Evolutionary conservation across 768 basidiomycete species (phyloP), one percentile per base, ranked within the genome.

Genomic region (Tulasnella sp.): DNA sequence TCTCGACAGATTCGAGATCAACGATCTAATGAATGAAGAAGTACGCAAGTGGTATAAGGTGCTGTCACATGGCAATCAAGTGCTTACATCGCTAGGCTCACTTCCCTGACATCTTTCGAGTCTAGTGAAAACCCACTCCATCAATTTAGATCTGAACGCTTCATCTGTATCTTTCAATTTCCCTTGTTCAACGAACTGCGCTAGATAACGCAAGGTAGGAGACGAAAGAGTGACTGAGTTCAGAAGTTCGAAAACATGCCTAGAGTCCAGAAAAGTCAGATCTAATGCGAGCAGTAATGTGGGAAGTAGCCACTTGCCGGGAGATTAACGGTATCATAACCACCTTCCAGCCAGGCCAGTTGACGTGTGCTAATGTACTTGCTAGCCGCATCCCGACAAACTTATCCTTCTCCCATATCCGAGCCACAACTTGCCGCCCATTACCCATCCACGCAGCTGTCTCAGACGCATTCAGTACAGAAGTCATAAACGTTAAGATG

Each of bases 271-370:
- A 35, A 35, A 35, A 12, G 19, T 19, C 34, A 35, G 34, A 35
- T 19, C 12, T 35, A 12, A 35, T 12, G 19, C 34, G 12, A 12
- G 34, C 12, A 35, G 9, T 20, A 22, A 42, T 42, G 24, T 9
- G 20, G 40, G 9, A 20, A 42, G 40, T 16, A 9, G 46, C n/a
- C 12, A 37, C 46, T 48, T 13, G 53, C 55, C 54, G 34, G 16
- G 77, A 58, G n/a, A 85, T 59, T 10, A 70, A 63, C 1, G 83
- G 80, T 2, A 80, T 60, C 12, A 74, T 81, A 8, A 86, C 62
- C 28, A 76, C 67, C 61, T 78, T 83, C 83, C 83, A 88, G 2
- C 83, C 86, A 16, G 76, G 76, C 82, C 84, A 89, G 0, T 69
- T 70, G 4, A 79, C 64, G 42, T 81, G 78, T 2, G 78, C 71